Base-by-base conservation (phyloP, 352 stramenopile species). In the Globisporangium mamillatum region DNA sequence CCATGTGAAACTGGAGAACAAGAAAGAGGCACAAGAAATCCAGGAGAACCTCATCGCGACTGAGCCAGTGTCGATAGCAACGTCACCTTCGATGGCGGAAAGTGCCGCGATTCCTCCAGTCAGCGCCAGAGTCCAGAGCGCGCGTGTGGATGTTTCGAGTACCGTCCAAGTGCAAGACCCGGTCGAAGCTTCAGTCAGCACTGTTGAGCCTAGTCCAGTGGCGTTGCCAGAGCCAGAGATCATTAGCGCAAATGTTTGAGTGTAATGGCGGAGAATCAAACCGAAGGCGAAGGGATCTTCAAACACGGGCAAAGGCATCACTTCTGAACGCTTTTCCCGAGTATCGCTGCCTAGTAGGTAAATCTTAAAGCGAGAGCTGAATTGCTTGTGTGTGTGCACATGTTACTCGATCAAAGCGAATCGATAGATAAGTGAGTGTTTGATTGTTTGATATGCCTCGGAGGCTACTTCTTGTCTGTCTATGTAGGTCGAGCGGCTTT, bases 21-120 rank as follows among this genome's bases (percentile, higher is more conserved):
- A 27, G 3, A 46, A n/a, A 1, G 20, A 20, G 5, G 44, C 38
- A 18, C 36, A 29, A 6, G 46, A 29, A 10, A 38, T 65, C 9
- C 27, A 29, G 2, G 60, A 65, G 3, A 65, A 41, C 27, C 48
- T 65, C 44, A 36, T 65, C 2, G 44, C 60, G 41, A 58, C 46
- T 1, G 60, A 65, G 44, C 60, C 60, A 1, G 44, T 50, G 27
- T 32, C 29, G 29, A 32, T 32, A 32, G 4, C 29, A 32, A 7
- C 29, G 29, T 7, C 29, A 18, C 8, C 24, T 18, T n/a, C 20
- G 7, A 20, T 20, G 34, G 14, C 16, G 3, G 10, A 63, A 7
- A 55, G 38, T 38, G 1, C 12, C 6, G 20, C 1, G 22, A n/a
- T 32, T 60, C 18, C 54, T 36, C 54, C 27, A 34, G 38, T 16